Base-by-base conservation (phyloP, 805 yeast species). In the Kluyveromyces aestuarii region DNA sequence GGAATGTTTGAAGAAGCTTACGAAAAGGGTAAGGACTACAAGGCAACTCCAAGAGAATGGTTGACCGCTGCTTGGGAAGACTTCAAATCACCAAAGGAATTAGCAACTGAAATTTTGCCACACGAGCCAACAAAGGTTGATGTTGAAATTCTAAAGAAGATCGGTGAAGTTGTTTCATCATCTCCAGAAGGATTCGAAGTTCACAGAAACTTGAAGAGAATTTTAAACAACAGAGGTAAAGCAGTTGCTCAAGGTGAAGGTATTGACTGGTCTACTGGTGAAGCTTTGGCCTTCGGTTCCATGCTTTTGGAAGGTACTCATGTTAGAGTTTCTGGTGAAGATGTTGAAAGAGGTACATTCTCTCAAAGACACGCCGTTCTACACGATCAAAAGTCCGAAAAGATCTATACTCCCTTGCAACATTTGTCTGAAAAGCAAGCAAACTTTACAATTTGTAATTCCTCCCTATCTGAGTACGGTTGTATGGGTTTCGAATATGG, bases 311-410 rank as follows among this genome's bases (percentile, higher is more conserved):
- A 93, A 73, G 99, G 99, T 55, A 85, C 84, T 73, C 96, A 91
- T 62, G 95, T 93, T 52, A 87, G 99, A 77, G 85, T 93, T 46
- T 87, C 96, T 43, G 99, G 99, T 69, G 98, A 93, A 77, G 99
- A 93, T 80, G 98, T 93, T 57, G 99, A 93, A 79, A 89, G 99
- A 81, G 99, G 99, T 77, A 93, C 99, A 39, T 91, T 93, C 80
- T 93, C 99, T 48, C 99, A 93, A 76, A 91, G 99, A 75, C 99
- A 93, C 67, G 91, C 98, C 50, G 97, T 93, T 44, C 76, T 93
- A 69, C 99, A 93, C 69, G 99, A 93, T 71, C 99, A 93, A 75
- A 74, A 80, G 48, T 82, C 86, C 44, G 97, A 90, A 71, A 72
- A 73, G 44, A 81, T 87, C 27, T 82, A 85, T 73, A 83, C 88